Percentiles rank a stretch among this genome's conserved stretches.
Evolutionary conservation across 2,329 filamentous ascomycete species (phyloP).

Genomic region (Aureobasidium zeae): DNA sequence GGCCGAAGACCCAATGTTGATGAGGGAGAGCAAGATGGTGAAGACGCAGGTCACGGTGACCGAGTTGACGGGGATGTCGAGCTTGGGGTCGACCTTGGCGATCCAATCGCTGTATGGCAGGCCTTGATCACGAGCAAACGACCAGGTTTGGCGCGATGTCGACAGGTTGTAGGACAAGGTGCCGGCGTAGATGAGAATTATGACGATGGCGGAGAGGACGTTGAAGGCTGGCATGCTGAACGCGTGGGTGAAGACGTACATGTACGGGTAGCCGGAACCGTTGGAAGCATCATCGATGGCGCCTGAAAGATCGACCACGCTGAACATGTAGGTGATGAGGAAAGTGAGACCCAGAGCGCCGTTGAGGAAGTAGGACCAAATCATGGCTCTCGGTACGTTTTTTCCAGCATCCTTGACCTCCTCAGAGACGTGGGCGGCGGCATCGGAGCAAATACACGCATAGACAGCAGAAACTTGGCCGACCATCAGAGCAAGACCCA

Average conservation of each 20-base stretch:
- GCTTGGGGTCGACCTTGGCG: slow-evolving; percentile 17
- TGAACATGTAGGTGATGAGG: slow-evolving; percentile 27
- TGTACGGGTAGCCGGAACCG: slow-evolving; percentile 28
- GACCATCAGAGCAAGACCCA: slow-evolving; percentile 37
- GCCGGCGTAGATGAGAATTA: slow-evolving; percentile 19
- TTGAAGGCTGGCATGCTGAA: slow-evolving; percentile 23
- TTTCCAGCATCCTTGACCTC: slow-evolving; percentile 35
- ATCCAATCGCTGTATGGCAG: slow-evolving; percentile 18
- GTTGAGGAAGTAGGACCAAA: slow-evolving; percentile 33
- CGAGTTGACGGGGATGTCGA: slow-evolving; percentile 13
- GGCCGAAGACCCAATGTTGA: slow-evolving; percentile 20
- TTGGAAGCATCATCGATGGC: slow-evolving; percentile 23
- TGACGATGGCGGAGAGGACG: slow-evolving; percentile 20
- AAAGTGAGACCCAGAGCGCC: slow-evolving; percentile 21
- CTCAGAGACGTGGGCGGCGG: slow-evolving; percentile 6
- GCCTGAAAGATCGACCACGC: slow-evolving; percentile 23
- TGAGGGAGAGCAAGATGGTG: slow-evolving; percentile 19
- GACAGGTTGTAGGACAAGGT: slow-evolving; percentile 18
- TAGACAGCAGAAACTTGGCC: slow-evolving; percentile 23
- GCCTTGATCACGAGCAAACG: slow-evolving; percentile 19
- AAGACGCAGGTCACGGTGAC: slow-evolving; percentile 11
- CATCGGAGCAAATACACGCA: slow-evolving; percentile 14
- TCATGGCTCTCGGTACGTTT: slow-evolving; percentile 34
- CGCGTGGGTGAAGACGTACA: slow-evolving; percentile 29
- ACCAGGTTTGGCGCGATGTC: slow-evolving; percentile 18